phyloP scores from a whole-genome alignment of 345 rosid genomes.

The Kernera saxatilis region DNA sequence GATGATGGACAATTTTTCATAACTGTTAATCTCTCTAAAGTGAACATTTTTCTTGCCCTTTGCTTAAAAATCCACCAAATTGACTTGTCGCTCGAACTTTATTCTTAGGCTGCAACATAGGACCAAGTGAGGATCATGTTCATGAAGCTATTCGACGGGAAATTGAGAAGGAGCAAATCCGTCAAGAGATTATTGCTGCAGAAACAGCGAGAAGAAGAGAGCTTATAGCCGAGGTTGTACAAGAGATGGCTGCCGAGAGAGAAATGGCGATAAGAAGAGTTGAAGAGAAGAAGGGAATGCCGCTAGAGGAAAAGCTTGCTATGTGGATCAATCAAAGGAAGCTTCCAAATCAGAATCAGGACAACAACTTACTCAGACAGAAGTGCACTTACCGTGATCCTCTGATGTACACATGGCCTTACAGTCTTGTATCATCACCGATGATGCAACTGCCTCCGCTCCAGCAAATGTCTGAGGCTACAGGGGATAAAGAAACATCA shows the following conservation, averaged over 20 bases:
- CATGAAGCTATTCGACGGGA: conserved; percentile 24
- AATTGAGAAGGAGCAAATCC: conserved; percentile 39
- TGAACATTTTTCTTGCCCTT: too few relatives aligned
- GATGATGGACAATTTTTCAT: not conserved
- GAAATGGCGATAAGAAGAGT: conserved; percentile 26
- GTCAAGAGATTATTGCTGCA: conserved; percentile 36
- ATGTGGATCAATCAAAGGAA: conserved; percentile 28
- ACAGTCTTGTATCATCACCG: not conserved
- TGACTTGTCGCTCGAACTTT: too few relatives aligned
- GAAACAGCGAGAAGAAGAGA: conserved; percentile 30
- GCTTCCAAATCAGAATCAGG: not conserved
- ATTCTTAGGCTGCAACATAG: not conserved
- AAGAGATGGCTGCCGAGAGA: conserved; percentile 44
- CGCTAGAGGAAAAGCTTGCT: conserved; percentile 19
- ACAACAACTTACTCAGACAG: not conserved
- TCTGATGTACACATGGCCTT: not conserved
- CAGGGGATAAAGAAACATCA: not conserved
- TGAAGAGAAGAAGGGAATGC: not conserved
- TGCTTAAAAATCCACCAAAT: too few relatives aligned
- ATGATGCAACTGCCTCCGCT: conserved; percentile 1
- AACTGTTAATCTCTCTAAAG: too few relatives aligned
- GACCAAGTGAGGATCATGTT: not conserved
- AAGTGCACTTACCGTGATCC: not conserved
- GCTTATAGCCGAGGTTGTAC: conserved; percentile 41
- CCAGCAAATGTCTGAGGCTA: not conserved